Evolutionary conservation across 2,329 filamentous ascomycete genomes (phyloP).

Genomic region (Periconia sp.): DNA sequence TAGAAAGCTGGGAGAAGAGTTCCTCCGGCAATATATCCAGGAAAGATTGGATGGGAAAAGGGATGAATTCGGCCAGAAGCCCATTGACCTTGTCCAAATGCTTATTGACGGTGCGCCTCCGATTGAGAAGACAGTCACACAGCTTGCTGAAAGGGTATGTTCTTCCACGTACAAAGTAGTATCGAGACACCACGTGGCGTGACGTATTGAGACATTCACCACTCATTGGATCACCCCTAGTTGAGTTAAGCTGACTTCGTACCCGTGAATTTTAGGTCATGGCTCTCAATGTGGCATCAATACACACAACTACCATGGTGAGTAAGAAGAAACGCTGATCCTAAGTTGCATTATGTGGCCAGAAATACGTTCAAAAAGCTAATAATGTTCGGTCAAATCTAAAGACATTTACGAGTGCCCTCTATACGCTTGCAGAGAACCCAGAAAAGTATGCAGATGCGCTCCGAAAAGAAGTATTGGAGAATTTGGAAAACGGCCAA

Average conservation of each 20-base stretch:
- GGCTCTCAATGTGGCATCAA: constrained; percentile 7
- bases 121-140: neutral
- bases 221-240: no score
- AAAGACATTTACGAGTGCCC: constrained; percentile 1
- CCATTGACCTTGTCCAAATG: constrained; percentile 5
- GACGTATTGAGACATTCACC: no score
- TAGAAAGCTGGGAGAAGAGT: neutral
- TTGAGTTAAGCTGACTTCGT: no score
- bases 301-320: constrained; percentile 8
- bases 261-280: neutral
- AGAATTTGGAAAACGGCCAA: constrained; percentile 1
- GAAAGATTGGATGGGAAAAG: neutral
- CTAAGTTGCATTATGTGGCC: no score
- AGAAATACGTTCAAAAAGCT: no score
- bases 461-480: constrained; percentile 1
- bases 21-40: constrained; percentile 1
- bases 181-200: no score
- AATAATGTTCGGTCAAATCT: no score
- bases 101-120: constrained; percentile 4
- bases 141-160: constrained; percentile 5
- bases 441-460: constrained; percentile 1
- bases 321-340: neutral
- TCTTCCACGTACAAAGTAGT: no score
- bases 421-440: constrained; percentile 6
- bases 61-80: constrained; percentile 1